Conservation (phyloP, 106 monocot species). For the Narthecium ossifragum region DNA sequence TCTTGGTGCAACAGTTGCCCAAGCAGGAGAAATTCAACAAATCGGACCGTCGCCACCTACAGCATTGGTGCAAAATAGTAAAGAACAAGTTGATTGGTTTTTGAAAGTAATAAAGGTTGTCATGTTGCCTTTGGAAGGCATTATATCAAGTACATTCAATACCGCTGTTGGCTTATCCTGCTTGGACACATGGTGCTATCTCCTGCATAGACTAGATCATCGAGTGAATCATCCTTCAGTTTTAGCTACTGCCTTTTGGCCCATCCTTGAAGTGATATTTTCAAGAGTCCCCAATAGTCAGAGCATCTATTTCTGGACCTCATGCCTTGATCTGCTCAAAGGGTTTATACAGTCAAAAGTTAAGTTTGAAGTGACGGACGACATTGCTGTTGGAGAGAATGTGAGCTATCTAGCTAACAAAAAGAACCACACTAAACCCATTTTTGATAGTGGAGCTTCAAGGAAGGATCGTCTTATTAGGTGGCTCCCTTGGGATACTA, state of each 20-base stretch:
- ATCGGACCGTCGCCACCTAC: background rate
- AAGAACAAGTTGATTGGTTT: constrained; percentile 6
- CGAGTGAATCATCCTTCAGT: constrained; percentile 40
- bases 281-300: constrained; percentile 19
- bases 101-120: constrained; percentile 42
- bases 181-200: constrained; percentile 45
- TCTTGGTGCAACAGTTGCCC: background rate
- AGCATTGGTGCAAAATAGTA: background rate
- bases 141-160: constrained; percentile 36
- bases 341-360: constrained; percentile 29
- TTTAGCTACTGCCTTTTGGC: constrained; percentile 20
- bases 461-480: constrained; percentile 18
- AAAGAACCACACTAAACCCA: background rate
- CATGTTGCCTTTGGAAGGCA: constrained; percentile 36
- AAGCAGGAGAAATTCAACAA: constrained; percentile 1
- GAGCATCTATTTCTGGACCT: constrained; percentile 34
- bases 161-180: constrained; percentile 29
- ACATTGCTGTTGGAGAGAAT: background rate
- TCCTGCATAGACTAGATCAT: constrained; percentile 45
- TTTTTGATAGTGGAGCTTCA: constrained; percentile 5
- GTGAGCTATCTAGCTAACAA: background rate
- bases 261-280: constrained; percentile 34
- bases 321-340: constrained; percentile 45
- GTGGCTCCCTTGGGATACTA: constrained; percentile 51
- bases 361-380: constrained; percentile 9